Percentiles rank a stretch among this genome's conserved stretches.
Evolutionary conservation across 2,329 filamentous ascomycete genomes (phyloP).

Genomic region (Monilinia vaccinii-corymbosi): DNA sequence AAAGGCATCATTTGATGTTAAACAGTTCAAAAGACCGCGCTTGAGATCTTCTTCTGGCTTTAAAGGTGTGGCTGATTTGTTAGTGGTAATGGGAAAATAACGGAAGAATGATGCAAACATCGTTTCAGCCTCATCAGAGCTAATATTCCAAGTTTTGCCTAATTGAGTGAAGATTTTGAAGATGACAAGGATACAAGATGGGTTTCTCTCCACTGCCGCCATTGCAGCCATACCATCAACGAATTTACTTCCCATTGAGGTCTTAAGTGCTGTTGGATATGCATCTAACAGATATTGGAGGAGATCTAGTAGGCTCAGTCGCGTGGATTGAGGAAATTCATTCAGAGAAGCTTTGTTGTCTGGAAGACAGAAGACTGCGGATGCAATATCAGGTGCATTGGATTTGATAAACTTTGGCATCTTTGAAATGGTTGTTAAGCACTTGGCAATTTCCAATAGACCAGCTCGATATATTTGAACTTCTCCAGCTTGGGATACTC

Average conservation of each 20-base stretch:
- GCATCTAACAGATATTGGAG: conserved; percentile 16
- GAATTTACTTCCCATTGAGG: conserved; percentile 15
- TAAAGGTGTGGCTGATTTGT: conserved; percentile 7
- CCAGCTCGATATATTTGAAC: conserved; percentile 10
- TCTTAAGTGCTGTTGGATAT: conserved; percentile 13
- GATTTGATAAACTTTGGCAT: conserved; percentile 7
- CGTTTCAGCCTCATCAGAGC: conserved; percentile 9
- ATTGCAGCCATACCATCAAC: conserved; percentile 21
- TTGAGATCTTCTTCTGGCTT: conserved; percentile 17
- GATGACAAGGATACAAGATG: conserved; percentile 20
- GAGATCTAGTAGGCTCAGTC: conserved; percentile 19
- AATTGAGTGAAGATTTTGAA: conserved; percentile 23
- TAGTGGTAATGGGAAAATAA: conserved; percentile 27
- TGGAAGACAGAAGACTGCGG: conserved; percentile 1
- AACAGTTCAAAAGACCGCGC: conserved; percentile 21
- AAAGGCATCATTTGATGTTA: conserved; percentile 22
- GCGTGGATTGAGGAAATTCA: conserved; percentile 16
- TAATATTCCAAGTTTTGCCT: conserved; percentile 17
- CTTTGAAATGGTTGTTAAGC: conserved; percentile 1
- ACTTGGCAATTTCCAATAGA: conserved; percentile 8
- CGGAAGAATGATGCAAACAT: conserved; percentile 25
- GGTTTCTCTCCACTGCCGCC: conserved; percentile 24
- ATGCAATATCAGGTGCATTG: background rate
- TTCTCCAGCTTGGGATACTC: conserved; percentile 2
- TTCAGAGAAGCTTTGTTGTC: background rate